Base-by-base conservation (phyloP, 2,329 filamentous ascomycete species). In the Leptosphaerulina australis region DNA sequence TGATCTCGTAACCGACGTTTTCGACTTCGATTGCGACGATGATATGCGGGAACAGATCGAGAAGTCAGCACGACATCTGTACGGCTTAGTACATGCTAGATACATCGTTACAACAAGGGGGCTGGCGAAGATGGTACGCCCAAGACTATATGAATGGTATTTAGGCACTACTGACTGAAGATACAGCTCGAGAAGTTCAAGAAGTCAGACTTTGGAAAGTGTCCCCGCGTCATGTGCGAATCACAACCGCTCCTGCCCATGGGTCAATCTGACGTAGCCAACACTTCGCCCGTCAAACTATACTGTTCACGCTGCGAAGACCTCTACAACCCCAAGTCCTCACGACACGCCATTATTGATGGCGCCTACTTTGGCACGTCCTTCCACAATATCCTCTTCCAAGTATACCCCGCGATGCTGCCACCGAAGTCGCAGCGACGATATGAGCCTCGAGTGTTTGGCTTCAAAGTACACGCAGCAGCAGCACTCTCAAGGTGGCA, bases 361-460 rank as follows among this genome's bases (percentile, higher is more conserved):
- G 94, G 94, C 57, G 94, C 94, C 59, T 99, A 97, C 81, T 99
- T 99, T 64, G 94, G 94, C 63, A 92, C 93, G 37, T 96, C 90
- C 2, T 99, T 99, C 81, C 93, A 97, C 81, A 97, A 97, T 77
- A 97, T 99, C 75, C 85, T 99, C 56, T 97, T 99, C 80, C 94
- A 99, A 74, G 94, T 99, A 46, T 97, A 97, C 72, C 93, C 94
- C 5, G 86, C 89, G 18, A 82, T 99, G 63, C 85, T 95, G 41
- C 94, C 94, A 3, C 80, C 85, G 60, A 99, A 97, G 81, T 91
- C 85, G 63, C 81, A 86, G 56, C 86, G 91, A 58, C 85, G 94
- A 60, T 97, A 97, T 75, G 84, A 93, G 48, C 94, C 94, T 18
- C 85, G 89, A 50, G 88, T 96, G 53, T 99, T 94, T 73, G 94